These are phyloP conservation scores for Buddleja alternifolia DNA, from an alignment of 257 asterid species.

Conservation along the genomic window DNA sequence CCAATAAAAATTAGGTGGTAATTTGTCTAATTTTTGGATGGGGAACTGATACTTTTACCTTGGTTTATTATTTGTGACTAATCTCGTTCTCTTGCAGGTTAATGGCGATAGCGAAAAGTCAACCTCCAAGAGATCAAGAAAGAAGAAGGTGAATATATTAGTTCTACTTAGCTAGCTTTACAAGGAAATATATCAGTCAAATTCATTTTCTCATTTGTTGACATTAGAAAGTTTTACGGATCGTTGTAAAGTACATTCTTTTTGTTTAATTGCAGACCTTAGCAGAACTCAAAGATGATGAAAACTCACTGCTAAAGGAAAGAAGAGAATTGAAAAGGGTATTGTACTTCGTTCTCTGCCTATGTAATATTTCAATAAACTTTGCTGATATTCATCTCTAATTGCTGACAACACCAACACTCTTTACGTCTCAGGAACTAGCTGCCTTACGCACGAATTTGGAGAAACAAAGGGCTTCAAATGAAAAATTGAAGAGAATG, in stretches of 20 bases:
- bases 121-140: conserved; percentile 57
- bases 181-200: neutral
- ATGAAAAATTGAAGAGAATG: conserved; percentile 61
- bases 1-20: no score
- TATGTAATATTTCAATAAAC: neutral
- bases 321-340: conserved; percentile 71
- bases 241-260: neutral
- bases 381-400: neutral
- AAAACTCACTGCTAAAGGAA: conserved; percentile 54
- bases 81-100: conserved; percentile 39
- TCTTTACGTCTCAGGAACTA: conserved; percentile 43
- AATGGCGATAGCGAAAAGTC: conserved; percentile 41
- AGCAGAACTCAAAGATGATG: conserved; percentile 69
- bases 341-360: conserved; percentile 14
- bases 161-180: conserved; percentile 11
- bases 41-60: neutral
- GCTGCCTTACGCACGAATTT: conserved; percentile 42
- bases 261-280: conserved; percentile 50
- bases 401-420: neutral
- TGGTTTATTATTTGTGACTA: neutral
- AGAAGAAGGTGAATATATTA: conserved; percentile 62
- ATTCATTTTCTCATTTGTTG: neutral
- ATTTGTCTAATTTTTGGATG: conserved; percentile 18
- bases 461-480: conserved; percentile 56
- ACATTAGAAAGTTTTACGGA: no score